phyloP scores from a whole-genome alignment of 1,284 basidiomycete genomes.

The Ustilago xerochloae region DNA sequence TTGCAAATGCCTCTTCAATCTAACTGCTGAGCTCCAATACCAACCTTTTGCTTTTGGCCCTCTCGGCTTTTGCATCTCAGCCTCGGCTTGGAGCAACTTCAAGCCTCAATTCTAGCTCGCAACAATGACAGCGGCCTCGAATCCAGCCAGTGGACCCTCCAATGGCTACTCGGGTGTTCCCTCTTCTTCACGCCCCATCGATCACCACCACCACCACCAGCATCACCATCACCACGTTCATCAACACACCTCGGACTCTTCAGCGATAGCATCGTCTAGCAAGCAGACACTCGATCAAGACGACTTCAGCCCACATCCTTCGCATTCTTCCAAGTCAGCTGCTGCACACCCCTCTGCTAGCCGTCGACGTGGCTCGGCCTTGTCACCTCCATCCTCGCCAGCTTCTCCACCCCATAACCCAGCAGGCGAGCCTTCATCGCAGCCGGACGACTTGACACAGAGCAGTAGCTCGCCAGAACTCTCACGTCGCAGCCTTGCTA shows the following conservation, averaged over 20 bases:
- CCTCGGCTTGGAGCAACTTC: neutral
- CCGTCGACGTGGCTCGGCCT: conserved; percentile 12
- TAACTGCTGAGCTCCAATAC: conserved; percentile 23
- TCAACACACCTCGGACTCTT: neutral
- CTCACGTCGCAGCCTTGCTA: neutral
- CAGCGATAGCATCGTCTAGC: conserved; percentile 26
- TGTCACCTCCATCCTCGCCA: conserved; percentile 29
- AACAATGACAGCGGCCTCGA: conserved; percentile 10
- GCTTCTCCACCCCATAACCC: conserved; percentile 22
- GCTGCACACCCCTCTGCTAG: neutral
- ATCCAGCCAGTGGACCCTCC: neutral
- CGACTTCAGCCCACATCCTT: neutral
- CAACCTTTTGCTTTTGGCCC: neutral
- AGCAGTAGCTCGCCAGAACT: neutral
- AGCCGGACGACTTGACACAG: conserved; percentile 6
- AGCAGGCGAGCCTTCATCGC: conserved; percentile 3
- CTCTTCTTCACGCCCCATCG: neutral
- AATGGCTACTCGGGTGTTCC: neutral
- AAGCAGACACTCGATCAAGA: conserved; percentile 19
- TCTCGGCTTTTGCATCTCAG: neutral
- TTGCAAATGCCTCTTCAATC: conserved; percentile 18
- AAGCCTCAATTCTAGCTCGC: neutral
- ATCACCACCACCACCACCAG: conserved; percentile 1
- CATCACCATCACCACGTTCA: neutral
- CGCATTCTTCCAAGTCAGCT: neutral